A percentile compares a stretch with the other conserved stretches of the same genome.
These are phyloP conservation scores for Phytophthora idaei DNA, from an alignment of 352 stramenopile genomes.

Conservation along the genomic window DNA sequence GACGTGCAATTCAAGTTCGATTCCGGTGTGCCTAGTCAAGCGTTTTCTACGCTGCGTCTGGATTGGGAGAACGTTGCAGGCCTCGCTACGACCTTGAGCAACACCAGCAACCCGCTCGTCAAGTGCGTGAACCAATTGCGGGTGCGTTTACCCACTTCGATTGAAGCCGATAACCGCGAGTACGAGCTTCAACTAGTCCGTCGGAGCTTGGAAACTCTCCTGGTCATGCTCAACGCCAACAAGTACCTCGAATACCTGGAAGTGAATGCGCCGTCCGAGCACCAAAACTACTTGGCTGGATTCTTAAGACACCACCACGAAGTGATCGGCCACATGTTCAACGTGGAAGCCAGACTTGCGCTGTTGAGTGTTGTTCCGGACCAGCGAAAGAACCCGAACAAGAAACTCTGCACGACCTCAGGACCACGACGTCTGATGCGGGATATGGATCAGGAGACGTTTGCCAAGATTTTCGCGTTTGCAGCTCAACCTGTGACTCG, in stretches of 20 bases:
- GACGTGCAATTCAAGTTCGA: conserved; percentile 15
- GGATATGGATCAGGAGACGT: neutral
- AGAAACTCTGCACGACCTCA: conserved; percentile 8
- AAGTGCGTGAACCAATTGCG: conserved; percentile 17
- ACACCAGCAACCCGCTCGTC: conserved; percentile 14
- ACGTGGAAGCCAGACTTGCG: conserved; percentile 16
- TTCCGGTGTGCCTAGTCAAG: neutral
- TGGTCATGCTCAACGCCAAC: conserved; percentile 23
- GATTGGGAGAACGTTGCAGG: conserved; percentile 16
- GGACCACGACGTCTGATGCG: conserved; percentile 1
- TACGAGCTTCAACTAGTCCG: conserved; percentile 3
- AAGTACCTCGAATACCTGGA: conserved; percentile 18
- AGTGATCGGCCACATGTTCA: conserved; percentile 16
- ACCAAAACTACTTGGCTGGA: conserved; percentile 6
- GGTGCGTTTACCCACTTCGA: conserved; percentile 2
- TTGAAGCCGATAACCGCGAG: neutral
- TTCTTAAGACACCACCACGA: conserved; percentile 20
- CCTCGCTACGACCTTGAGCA: conserved; percentile 8
- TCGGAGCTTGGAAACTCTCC: conserved; percentile 4
- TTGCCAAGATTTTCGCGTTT: conserved; percentile 13
- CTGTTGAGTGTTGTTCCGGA: conserved; percentile 18
- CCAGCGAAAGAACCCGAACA: conserved; percentile 7
- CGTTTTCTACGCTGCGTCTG: conserved; percentile 13
- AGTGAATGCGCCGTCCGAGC: conserved; percentile 9
- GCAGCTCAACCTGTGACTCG: conserved; percentile 10